Conservation (phyloP, 2,329 filamentous ascomycete genomes). For the Ramularia endophylla region DNA sequence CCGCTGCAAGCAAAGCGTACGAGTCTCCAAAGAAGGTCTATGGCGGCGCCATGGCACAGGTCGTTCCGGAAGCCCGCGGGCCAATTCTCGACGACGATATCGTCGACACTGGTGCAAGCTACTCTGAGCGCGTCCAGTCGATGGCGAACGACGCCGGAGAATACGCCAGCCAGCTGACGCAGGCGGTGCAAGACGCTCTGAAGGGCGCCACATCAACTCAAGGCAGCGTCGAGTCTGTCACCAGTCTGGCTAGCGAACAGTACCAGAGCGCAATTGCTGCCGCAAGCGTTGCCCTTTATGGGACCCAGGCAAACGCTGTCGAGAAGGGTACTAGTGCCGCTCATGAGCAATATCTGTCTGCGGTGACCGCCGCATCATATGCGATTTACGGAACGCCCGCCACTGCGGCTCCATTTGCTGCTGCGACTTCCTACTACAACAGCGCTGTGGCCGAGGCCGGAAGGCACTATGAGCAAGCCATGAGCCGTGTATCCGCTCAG, state of each 20-base stretch:
- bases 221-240: constrained; percentile 45
- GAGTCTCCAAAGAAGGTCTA: constrained; percentile 42
- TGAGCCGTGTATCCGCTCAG: constrained; percentile 60
- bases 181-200: constrained; percentile 51
- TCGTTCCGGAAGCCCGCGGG: constrained; percentile 41
- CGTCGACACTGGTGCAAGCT: constrained; percentile 36
- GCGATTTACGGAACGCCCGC: constrained; percentile 50
- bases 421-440: constrained; percentile 53
- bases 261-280: constrained; percentile 53
- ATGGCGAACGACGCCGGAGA: constrained; percentile 49
- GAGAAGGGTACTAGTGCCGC: constrained; percentile 46
- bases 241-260: constrained; percentile 50
- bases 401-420: constrained; percentile 28
- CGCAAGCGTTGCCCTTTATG: constrained; percentile 52
- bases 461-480: constrained; percentile 62
- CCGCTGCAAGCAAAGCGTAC: constrained; percentile 13
- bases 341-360: constrained; percentile 50
- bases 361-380: constrained; percentile 54
- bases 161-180: constrained; percentile 48
- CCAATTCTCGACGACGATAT: constrained; percentile 44
- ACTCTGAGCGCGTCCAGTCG: constrained; percentile 47
- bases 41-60: constrained; percentile 49
- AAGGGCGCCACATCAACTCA: constrained; percentile 41
- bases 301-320: constrained; percentile 37
- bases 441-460: constrained; percentile 60